Evolutionary conservation across 1,139 yeast genomes (phyloP).

Genomic region (Sugiyamaella xylanicola): DNA sequence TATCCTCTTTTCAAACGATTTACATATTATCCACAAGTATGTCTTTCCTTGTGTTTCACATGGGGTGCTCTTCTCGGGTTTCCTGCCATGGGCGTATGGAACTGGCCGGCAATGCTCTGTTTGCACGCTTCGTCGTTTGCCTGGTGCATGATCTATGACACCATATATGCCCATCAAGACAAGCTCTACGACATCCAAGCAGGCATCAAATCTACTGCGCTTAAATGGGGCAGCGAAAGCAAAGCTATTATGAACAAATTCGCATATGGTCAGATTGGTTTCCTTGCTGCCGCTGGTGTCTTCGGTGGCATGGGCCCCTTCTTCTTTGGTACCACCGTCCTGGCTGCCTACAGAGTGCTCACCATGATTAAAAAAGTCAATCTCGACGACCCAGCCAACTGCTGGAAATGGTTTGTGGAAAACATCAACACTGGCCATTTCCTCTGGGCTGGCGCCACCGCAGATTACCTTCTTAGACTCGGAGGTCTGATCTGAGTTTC

Average conservation of each 20-base stretch:
- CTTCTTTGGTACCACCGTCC: constrained; percentile 61
- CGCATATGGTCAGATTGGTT: constrained; percentile 65
- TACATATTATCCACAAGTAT: constrained; percentile 92
- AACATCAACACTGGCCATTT: constrained; percentile 82
- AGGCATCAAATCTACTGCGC: constrained; percentile 92
- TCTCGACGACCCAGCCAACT: constrained; percentile 73
- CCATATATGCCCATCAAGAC: constrained; percentile 97
- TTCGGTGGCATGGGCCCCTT: constrained; percentile 87
- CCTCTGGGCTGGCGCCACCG: constrained; percentile 71
- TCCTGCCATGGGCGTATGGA: constrained; percentile 91
- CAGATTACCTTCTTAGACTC: constrained; percentile 66
- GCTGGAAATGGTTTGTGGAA: constrained; percentile 78
- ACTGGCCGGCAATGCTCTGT: constrained; percentile 71
- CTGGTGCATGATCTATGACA: constrained; percentile 96
- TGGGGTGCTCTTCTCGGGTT: constrained; percentile 96
- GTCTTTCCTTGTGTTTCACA: constrained; percentile 78
- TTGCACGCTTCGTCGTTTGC: constrained; percentile 74
- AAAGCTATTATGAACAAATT: constrained; percentile 67
- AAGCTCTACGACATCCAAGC: constrained; percentile 82
- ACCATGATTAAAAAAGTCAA: constrained; percentile 70
- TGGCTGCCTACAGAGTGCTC: constrained; percentile 69
- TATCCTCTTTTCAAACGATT: constrained; percentile 93
- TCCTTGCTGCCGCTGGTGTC: constrained; percentile 72
- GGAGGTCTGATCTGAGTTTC: constrained; percentile 46
- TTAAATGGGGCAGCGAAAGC: constrained; percentile 84